Conservation (phyloP, 768 basidiomycete genomes). For the Panaeolus papilionaceus region DNA sequence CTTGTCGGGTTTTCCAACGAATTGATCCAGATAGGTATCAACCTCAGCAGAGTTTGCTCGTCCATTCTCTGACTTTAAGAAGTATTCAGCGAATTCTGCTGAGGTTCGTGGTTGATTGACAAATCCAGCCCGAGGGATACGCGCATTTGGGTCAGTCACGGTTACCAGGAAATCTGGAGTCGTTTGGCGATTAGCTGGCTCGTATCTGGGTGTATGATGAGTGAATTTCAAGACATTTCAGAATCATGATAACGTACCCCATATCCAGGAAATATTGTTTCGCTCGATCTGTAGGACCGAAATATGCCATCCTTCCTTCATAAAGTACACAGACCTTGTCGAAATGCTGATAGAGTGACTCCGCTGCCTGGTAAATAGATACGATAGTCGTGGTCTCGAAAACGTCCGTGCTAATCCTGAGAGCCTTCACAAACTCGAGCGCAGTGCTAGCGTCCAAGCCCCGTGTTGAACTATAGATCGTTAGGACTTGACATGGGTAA, state of each 20-base stretch:
- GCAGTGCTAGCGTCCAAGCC: constrained; percentile 76
- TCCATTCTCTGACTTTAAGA: constrained; percentile 46
- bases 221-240: background rate
- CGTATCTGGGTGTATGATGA: constrained; percentile 42
- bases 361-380: constrained; percentile 87
- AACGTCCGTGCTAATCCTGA: constrained; percentile 69
- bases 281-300: constrained; percentile 69
- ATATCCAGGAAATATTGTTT: constrained; percentile 75
- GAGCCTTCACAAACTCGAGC: constrained; percentile 70
- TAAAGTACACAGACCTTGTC: constrained; percentile 85
- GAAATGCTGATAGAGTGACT: constrained; percentile 67
- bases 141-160: constrained; percentile 66
- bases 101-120: constrained; percentile 57
- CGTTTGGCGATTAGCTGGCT: constrained; percentile 67
- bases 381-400: constrained; percentile 66
- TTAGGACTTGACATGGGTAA: background rate
- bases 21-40: constrained; percentile 47
- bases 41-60: constrained; percentile 52
- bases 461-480: constrained; percentile 56
- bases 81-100: constrained; percentile 60
- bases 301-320: constrained; percentile 78
- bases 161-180: constrained; percentile 69
- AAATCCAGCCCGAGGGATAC: constrained; percentile 52
- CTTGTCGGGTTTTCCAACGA: constrained; percentile 50
- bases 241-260: constrained; percentile 34